These are phyloP conservation scores for Monilinia fructigena DNA, from an alignment of 2,329 filamentous ascomycete species.

Conservation along the genomic window DNA sequence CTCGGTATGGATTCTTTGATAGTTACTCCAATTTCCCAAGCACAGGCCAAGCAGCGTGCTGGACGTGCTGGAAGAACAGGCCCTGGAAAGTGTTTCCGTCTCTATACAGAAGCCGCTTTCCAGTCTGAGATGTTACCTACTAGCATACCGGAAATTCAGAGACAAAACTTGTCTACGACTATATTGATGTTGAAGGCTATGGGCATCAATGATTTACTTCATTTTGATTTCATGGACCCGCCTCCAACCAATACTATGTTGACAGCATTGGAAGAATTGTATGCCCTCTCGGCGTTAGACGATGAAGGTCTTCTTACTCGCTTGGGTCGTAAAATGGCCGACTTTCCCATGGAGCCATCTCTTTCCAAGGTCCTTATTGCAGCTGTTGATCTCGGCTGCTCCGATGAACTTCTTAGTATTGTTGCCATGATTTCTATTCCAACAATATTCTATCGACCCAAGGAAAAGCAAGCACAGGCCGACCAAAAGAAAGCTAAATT, in stretches of 20 bases:
- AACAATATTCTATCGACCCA: constrained; percentile 89
- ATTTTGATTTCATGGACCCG: constrained; percentile 99
- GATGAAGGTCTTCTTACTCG: constrained; percentile 93
- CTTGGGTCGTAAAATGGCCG: constrained; percentile 93
- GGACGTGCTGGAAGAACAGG: constrained; percentile 92
- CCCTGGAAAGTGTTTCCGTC: constrained; percentile 90
- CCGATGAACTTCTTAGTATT: constrained; percentile 90
- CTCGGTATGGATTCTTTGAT: constrained; percentile 96
- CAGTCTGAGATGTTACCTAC: constrained; percentile 97
- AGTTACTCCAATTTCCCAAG: constrained; percentile 93
- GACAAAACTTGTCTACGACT: constrained; percentile 87
- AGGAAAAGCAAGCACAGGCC: constrained; percentile 94
- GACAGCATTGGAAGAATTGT: constrained; percentile 91
- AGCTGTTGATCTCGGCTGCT: constrained; percentile 82
- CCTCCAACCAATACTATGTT: constrained; percentile 98
- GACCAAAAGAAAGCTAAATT: constrained; percentile 98
- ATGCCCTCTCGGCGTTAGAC: constrained; percentile 85
- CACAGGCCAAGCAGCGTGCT: constrained; percentile 90
- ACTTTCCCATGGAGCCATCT: constrained; percentile 96
- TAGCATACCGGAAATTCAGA: constrained; percentile 92
- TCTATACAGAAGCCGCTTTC: constrained; percentile 94
- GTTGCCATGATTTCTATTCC: constrained; percentile 90
- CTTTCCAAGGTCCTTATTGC: constrained; percentile 88
- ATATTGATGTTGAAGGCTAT: constrained; percentile 99
- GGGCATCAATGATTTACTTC: constrained; percentile 96